Percentiles rank a stretch among this genome's conserved stretches.
phyloP scores from a whole-genome alignment of 768 basidiomycete species.

The Leccinellum rugosiceps region DNA sequence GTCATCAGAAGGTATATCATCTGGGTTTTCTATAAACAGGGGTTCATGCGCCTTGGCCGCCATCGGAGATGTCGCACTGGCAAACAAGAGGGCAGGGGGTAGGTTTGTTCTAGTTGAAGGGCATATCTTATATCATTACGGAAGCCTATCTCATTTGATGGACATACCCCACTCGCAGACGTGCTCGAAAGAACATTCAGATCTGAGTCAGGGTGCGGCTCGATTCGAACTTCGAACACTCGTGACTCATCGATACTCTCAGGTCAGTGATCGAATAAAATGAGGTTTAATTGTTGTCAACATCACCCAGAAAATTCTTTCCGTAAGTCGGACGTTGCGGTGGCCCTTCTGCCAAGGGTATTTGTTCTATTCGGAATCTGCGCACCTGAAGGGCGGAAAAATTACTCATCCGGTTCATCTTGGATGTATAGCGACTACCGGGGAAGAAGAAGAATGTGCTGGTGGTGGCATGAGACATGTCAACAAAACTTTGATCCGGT shows the following conservation, averaged over 20 bases:
- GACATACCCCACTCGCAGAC: background rate
- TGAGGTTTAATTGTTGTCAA: background rate
- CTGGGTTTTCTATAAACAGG: conserved; percentile 2
- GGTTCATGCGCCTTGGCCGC: background rate
- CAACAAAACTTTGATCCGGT: too few relatives aligned
- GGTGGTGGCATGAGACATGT: too few relatives aligned
- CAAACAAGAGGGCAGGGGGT: background rate
- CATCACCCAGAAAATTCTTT: background rate
- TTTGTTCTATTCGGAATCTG: background rate
- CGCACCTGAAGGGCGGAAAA: background rate
- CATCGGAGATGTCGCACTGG: background rate
- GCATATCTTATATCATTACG: background rate
- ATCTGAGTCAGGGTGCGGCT: background rate
- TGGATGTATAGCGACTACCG: background rate
- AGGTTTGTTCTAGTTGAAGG: background rate
- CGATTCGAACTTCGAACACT: background rate
- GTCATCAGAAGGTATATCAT: conserved; percentile 2
- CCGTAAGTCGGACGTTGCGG: background rate
- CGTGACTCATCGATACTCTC: background rate
- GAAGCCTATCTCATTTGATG: background rate
- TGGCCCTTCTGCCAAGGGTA: background rate
- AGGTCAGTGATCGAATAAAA: background rate
- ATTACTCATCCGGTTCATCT: background rate
- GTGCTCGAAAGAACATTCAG: background rate
- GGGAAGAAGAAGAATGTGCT: too few relatives aligned